These are phyloP conservation scores for Zelonia costaricensis DNA, from an alignment of 208 protist genomes.

Conservation along the genomic window DNA sequence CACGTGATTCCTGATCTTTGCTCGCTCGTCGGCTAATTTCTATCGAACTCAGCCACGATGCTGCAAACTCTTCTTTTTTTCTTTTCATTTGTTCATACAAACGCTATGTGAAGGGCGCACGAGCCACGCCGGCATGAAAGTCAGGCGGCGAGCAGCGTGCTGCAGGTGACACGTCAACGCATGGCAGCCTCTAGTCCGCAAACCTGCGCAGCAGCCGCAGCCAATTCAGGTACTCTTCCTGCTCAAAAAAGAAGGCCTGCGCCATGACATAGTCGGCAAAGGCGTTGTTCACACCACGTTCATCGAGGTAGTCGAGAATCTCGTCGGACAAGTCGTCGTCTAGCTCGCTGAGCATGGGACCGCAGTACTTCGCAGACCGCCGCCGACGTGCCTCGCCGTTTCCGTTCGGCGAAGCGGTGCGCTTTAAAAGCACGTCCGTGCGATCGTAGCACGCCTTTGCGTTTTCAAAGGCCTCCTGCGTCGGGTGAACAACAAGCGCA, in stretches of 20 bases:
- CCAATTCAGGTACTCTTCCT: conserved; percentile 86
- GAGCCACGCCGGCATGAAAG: not conserved
- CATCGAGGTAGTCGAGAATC: conserved; percentile 86
- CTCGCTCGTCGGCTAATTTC: too few relatives aligned
- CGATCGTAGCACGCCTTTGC: conserved; percentile 38
- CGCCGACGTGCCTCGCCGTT: conserved; percentile 29
- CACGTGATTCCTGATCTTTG: too few relatives aligned
- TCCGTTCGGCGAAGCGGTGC: too few relatives aligned
- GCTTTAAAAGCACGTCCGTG: not conserved
- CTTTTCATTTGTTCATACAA: too few relatives aligned
- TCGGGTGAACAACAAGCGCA: conserved; percentile 66
- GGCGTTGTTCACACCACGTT: conserved; percentile 83
- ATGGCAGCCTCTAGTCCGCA: conserved; percentile 49
- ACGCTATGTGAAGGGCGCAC: not conserved
- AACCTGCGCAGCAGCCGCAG: conserved; percentile 67
- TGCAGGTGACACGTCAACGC: too few relatives aligned
- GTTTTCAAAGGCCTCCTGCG: conserved; percentile 49
- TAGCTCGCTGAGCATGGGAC: conserved; percentile 84
- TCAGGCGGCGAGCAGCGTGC: too few relatives aligned
- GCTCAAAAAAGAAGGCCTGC: conserved; percentile 80
- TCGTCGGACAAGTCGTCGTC: conserved; percentile 90
- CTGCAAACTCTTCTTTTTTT: too few relatives aligned
- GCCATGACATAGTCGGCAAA: conserved; percentile 90
- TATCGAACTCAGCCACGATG: too few relatives aligned
- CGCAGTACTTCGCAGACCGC: conserved; percentile 52